A percentile compares a stretch with the other conserved stretches of the same genome.
phyloP scores from a whole-genome alignment of 2,329 filamentous ascomycete genomes.

The Knufia petricola region DNA sequence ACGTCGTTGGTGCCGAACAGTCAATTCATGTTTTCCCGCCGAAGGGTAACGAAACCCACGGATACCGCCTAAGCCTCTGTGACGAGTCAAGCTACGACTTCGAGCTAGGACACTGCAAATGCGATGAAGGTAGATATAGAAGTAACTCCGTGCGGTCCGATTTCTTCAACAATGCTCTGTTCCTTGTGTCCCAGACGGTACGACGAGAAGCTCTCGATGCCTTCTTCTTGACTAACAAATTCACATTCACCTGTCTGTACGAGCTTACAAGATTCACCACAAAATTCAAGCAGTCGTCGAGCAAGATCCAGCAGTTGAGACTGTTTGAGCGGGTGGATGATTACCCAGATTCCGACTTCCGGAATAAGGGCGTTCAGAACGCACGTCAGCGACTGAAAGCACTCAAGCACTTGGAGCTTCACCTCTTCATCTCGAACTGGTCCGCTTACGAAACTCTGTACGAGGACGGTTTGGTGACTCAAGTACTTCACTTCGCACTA shows the following conservation, averaged over 20 bases:
- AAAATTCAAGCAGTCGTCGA: not conserved
- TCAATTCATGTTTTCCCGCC: constrained; percentile 7
- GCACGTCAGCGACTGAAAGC: not conserved
- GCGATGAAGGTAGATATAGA: not conserved
- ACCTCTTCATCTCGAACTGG: constrained; percentile 3
- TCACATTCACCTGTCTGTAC: constrained; percentile 9
- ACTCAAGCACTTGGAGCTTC: constrained; percentile 2
- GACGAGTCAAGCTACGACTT: constrained; percentile 5
- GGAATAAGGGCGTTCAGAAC: not conserved
- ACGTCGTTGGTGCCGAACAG: constrained; percentile 2
- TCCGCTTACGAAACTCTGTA: constrained; percentile 5
- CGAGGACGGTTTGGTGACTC: constrained; percentile 3
- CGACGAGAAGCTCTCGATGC: constrained; percentile 9
- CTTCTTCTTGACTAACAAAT: constrained; percentile 7
- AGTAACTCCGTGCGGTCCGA: not conserved
- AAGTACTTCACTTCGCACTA: constrained; percentile 6
- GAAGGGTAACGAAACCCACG: constrained; percentile 7
- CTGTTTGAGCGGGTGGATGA: constrained; percentile 7
- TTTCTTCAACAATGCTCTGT: constrained; percentile 7
- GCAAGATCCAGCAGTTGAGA: constrained; percentile 7
- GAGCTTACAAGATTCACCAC: constrained; percentile 5
- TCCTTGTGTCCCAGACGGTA: constrained; percentile 5
- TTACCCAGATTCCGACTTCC: not conserved
- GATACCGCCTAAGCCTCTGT: constrained; percentile 7
- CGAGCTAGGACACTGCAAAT: not conserved